Percentiles rank a stretch among this genome's conserved stretches.
phyloP scores from a whole-genome alignment of 2,329 filamentous ascomycete species.

The Xylaria sp. region DNA sequence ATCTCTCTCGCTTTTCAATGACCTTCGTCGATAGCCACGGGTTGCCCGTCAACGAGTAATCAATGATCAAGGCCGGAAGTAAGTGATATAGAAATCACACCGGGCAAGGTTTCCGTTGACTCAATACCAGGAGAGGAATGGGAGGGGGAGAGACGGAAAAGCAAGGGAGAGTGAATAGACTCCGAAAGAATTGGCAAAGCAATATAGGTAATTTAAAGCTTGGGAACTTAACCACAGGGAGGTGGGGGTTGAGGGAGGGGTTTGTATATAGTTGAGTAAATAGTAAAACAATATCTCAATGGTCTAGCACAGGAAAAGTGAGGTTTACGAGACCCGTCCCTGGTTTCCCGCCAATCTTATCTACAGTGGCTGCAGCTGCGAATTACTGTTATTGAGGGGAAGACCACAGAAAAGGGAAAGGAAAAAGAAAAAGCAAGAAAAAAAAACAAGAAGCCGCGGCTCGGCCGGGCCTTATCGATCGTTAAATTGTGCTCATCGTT shows the following conservation, averaged over 20 bases:
- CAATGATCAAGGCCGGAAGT: neutral
- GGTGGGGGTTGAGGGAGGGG: neutral
- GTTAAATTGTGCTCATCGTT: constrained; percentile 3
- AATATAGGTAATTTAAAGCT: constrained; percentile 7
- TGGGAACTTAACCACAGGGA: neutral
- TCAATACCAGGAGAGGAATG: neutral
- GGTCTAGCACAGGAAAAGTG: neutral
- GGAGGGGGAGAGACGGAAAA: neutral
- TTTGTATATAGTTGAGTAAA: neutral
- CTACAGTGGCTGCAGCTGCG: neutral
- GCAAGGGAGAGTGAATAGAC: neutral
- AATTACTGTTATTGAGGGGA: neutral
- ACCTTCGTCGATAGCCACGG: neutral
- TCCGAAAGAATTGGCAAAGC: neutral
- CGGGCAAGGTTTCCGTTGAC: neutral
- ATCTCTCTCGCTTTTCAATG: constrained; percentile 1
- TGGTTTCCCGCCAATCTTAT: constrained; percentile 18
- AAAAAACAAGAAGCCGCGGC: constrained; percentile 27
- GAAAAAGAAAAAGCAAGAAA: neutral
- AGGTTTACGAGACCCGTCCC: neutral
- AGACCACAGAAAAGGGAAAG: neutral
- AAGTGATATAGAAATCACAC: neutral
- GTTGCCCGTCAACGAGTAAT: neutral
- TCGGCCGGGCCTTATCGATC: constrained; percentile 9
- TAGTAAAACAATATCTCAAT: neutral